Percentiles rank a stretch among this genome's conserved stretches.
These are phyloP conservation scores for Stagonosporopsis vannaccii DNA, from an alignment of 2,329 filamentous ascomycete species.

Conservation along the genomic window DNA sequence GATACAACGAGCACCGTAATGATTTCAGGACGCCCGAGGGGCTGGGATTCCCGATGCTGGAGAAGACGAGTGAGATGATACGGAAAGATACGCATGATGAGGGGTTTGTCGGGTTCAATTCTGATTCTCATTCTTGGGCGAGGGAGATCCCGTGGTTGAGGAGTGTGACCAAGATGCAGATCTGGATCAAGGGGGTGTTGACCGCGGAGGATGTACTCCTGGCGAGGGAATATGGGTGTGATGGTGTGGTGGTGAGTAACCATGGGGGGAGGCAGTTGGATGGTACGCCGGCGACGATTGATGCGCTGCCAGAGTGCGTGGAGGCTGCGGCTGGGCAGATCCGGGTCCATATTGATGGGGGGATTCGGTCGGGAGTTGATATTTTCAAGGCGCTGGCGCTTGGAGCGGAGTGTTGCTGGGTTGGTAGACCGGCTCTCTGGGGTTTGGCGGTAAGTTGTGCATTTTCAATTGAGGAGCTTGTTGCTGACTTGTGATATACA, in stretches of 20 bases:
- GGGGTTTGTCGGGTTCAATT: constrained; percentile 2
- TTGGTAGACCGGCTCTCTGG: constrained; percentile 2
- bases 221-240: constrained; percentile 6
- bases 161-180: constrained; percentile 8
- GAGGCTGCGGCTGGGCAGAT: constrained; percentile 5
- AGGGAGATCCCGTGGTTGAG: constrained; percentile 2
- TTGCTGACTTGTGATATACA: background rate
- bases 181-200: constrained; percentile 9
- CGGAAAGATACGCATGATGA: constrained; percentile 1
- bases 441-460: constrained; percentile 1
- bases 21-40: constrained; percentile 4
- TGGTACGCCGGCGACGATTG: constrained; percentile 7
- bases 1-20: constrained; percentile 4
- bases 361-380: background rate
- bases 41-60: constrained; percentile 5
- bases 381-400: constrained; percentile 9
- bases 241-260: constrained; percentile 7
- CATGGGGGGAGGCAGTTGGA: constrained; percentile 7
- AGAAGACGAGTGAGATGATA: background rate
- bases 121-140: constrained; percentile 3
- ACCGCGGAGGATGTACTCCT: constrained; percentile 9
- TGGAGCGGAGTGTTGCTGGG: constrained; percentile 7
- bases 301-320: constrained; percentile 4
- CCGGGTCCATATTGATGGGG: constrained; percentile 4
- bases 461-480: background rate